Percentiles rank a stretch among this genome's conserved stretches.
These are phyloP conservation scores for Mucor sp. DNA, from an alignment of 371 early-diverging fungal genomes.

Conservation along the genomic window DNA sequence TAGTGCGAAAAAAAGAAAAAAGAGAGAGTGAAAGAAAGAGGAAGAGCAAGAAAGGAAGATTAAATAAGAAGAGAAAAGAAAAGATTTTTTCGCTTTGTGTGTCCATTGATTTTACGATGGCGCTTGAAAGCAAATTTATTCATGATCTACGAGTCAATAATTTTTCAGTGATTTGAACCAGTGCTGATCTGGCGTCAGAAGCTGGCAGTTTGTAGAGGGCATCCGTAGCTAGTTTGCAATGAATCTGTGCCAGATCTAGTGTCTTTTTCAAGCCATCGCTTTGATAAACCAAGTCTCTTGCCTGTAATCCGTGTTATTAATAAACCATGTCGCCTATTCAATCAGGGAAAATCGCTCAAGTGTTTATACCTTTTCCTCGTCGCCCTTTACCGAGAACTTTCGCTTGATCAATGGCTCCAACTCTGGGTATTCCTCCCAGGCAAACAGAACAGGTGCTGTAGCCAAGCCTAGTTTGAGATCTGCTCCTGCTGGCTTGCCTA, in stretches of 20 bases:
- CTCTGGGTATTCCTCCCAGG: constrained; percentile 89
- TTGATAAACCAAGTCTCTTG: constrained; percentile 69
- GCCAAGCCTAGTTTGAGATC: constrained; percentile 10
- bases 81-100: background rate
- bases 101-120: background rate
- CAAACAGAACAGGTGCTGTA: constrained; percentile 94
- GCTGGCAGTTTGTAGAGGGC: constrained; percentile 63
- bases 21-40: background rate
- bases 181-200: constrained; percentile 69
- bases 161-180: constrained; percentile 66
- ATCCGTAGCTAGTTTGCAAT: constrained; percentile 62
- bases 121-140: background rate
- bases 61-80: background rate
- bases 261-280: constrained; percentile 74
- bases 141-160: constrained; percentile 39
- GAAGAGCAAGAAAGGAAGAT: background rate
- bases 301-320: constrained; percentile 33
- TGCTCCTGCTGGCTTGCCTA: constrained; percentile 67
- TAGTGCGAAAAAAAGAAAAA: background rate
- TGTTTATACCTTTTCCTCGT: constrained; percentile 9
- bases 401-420: constrained; percentile 85
- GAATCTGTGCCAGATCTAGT: constrained; percentile 53
- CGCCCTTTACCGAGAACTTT: constrained; percentile 66
- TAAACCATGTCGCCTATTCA: background rate
- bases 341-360: background rate